These are phyloP conservation scores for Dactylonectria macrodidyma DNA, from an alignment of 2,329 filamentous ascomycete genomes.

Conservation along the genomic window DNA sequence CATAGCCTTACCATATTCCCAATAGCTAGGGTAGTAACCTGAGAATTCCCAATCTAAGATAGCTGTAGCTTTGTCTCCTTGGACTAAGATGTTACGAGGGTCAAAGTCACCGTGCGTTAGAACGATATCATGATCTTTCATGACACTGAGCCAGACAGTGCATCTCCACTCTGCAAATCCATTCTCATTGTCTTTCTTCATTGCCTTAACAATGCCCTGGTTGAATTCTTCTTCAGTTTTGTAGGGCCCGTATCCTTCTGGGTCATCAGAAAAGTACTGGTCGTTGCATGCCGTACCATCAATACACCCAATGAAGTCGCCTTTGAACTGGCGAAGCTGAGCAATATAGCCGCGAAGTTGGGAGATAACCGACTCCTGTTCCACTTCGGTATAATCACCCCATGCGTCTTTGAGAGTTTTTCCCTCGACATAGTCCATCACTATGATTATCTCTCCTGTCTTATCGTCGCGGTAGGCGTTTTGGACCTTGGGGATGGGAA, in stretches of 20 bases:
- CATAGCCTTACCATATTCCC: constrained; percentile 32
- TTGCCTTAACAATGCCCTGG: constrained; percentile 32
- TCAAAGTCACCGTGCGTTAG: constrained; percentile 31
- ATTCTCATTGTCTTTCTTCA: constrained; percentile 27
- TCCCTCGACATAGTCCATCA: constrained; percentile 41
- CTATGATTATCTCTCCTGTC: constrained; percentile 28
- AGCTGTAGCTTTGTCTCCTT: constrained; percentile 19
- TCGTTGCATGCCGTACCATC: constrained; percentile 40
- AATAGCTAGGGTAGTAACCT: constrained; percentile 28
- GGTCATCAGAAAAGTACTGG: constrained; percentile 33
- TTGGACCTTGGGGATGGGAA: constrained; percentile 31
- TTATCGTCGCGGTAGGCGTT: constrained; percentile 29
- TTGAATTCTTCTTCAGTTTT: constrained; percentile 40
- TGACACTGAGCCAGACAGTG: constrained; percentile 32
- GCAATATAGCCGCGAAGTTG: constrained; percentile 40
- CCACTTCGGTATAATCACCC: constrained; percentile 26
- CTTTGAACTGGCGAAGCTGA: constrained; percentile 38
- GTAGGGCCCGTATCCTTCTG: constrained; percentile 35
- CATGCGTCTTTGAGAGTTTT: constrained; percentile 35
- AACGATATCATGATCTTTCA: constrained; percentile 33
- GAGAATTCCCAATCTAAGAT: constrained; percentile 34
- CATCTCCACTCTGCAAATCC: constrained; percentile 28
- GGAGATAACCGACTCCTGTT: constrained; percentile 33
- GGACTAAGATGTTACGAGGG: constrained; percentile 28
- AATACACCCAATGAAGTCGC: constrained; percentile 37